A percentile compares a stretch with the other conserved stretches of the same genome.
Evolutionary conservation across 176 grass and related monocot genomes (phyloP).

Genomic region (Rhynchospora tenuis): DNA sequence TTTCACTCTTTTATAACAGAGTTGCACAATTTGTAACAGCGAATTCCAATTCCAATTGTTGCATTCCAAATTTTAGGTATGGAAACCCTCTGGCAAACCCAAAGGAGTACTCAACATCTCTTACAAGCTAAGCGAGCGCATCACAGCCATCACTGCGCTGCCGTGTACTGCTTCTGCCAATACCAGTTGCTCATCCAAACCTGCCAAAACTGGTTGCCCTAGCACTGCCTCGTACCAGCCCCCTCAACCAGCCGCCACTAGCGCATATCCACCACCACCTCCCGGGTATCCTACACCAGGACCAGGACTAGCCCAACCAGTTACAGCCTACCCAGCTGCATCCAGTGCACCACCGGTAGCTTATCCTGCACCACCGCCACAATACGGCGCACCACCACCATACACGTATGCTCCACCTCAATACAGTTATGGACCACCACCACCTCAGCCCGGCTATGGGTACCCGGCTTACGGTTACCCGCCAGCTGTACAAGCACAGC

Average conservation of each 20-base stretch:
- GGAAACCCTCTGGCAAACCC: constrained; percentile 41
- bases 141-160: not conserved
- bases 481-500: constrained; percentile 37
- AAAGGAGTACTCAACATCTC: constrained; percentile 83
- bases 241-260: constrained; percentile 5
- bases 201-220: too few relatives aligned
- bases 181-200: not conserved
- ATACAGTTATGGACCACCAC: constrained; percentile 23
- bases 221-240: not conserved
- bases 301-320: constrained; percentile 18
- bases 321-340: constrained; percentile 47
- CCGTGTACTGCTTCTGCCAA: not conserved
- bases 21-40: not conserved
- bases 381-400: not conserved
- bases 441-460: constrained; percentile 21
- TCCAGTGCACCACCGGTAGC: constrained; percentile 27
- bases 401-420: not conserved
- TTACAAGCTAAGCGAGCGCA: constrained; percentile 56
- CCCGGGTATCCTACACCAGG: constrained; percentile 30
- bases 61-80: constrained; percentile 26
- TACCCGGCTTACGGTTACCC: constrained; percentile 43
- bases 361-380: constrained; percentile 23
- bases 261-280: not conserved
- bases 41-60: not conserved
- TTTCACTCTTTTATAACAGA: not conserved